Conservation (phyloP, 768 basidiomycete species). For the Pilatotrama ljubarskyi region DNA sequence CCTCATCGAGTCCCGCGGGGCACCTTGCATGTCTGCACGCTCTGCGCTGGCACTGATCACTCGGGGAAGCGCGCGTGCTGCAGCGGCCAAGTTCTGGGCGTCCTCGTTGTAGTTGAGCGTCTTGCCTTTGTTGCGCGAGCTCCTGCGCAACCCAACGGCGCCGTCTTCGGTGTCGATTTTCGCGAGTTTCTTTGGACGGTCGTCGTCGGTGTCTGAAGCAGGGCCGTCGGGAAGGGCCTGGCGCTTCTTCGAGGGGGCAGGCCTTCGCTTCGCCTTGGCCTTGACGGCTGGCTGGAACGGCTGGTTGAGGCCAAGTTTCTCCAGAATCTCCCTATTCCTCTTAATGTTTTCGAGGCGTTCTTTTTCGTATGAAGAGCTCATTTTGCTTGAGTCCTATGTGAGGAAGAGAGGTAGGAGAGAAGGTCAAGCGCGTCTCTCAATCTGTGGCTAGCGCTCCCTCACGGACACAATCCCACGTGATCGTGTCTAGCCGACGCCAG, state of each 20-base stretch:
- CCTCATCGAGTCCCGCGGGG: conserved; percentile 29
- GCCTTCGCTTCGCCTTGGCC: conserved; percentile 34
- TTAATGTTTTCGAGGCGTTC: conserved; percentile 39
- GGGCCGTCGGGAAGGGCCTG: conserved; percentile 33
- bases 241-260: conserved; percentile 19
- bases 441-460: neutral
- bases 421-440: neutral
- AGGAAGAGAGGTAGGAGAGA: neutral
- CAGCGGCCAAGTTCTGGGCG: conserved; percentile 27
- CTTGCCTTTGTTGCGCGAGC: conserved; percentile 64
- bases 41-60: conserved; percentile 18
- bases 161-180: conserved; percentile 14
- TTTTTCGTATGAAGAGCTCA: conserved; percentile 29
- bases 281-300: conserved; percentile 36
- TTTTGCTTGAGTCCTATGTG: neutral
- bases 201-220: conserved; percentile 24
- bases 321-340: conserved; percentile 47
- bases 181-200: conserved; percentile 19
- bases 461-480: neutral
- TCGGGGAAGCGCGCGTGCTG: conserved; percentile 10
- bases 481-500: neutral
- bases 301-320: conserved; percentile 44
- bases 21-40: conserved; percentile 27
- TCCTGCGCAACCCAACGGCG: conserved; percentile 52
- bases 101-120: conserved; percentile 54